Conservation (phyloP, 345 rosid species). For the Microcos paniculata region DNA sequence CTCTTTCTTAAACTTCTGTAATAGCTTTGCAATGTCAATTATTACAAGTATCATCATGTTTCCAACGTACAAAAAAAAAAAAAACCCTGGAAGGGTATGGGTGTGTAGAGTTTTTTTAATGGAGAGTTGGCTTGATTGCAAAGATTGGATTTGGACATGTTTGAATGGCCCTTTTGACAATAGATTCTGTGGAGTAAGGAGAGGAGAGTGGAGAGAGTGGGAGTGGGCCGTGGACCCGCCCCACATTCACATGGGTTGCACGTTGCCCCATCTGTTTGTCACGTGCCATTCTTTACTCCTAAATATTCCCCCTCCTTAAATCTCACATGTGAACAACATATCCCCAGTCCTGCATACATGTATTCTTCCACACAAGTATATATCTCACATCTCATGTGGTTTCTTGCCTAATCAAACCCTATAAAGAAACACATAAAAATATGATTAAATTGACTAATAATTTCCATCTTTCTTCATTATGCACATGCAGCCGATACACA, state of each 20-base stretch:
- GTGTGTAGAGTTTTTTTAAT: neutral
- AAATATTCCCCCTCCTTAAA: conserved; percentile 22
- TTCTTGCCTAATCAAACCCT: neutral
- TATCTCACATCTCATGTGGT: neutral
- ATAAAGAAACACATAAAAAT: neutral
- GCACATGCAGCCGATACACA: conserved; percentile 31
- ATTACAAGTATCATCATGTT: conserved; percentile 45
- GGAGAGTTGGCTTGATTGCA: neutral
- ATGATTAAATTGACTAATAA: conserved; percentile 4
- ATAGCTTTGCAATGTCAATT: conserved; percentile 8
- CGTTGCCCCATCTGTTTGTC: conserved; percentile 41
- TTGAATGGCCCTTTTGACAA: conserved; percentile 20
- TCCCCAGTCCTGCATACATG: conserved; percentile 6
- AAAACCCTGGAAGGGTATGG: conserved; percentile 12
- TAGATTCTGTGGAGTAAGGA: conserved; percentile 21
- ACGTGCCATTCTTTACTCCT: conserved; percentile 62
- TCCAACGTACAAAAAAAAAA: conserved; percentile 15
- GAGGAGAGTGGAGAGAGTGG: no score
- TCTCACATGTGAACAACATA: conserved; percentile 16
- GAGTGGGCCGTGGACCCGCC: conserved; percentile 51
- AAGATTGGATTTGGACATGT: conserved; percentile 33
- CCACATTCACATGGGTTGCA: conserved; percentile 59
- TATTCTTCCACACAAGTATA: neutral
- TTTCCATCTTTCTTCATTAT: neutral
- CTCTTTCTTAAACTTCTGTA: neutral